Base-by-base conservation (phyloP, 805 yeast species). In the Yarrowia hollandica region DNA sequence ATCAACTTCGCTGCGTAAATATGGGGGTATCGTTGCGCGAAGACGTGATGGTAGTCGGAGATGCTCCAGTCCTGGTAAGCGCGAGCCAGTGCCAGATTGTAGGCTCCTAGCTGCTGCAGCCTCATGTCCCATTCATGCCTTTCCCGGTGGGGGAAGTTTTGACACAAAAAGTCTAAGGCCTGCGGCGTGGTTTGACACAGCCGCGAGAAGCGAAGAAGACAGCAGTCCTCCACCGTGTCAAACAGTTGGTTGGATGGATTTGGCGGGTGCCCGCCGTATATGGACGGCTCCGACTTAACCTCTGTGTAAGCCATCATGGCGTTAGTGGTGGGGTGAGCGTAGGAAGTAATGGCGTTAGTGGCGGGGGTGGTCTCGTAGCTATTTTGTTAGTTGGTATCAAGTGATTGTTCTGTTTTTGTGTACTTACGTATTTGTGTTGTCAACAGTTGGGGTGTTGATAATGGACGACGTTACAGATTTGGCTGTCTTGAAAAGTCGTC, bases 11-110 rank as follows among this genome's bases (percentile, higher is more conserved):
- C 10, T n/a, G 22, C 39, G 34, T 48, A 48, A 15, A 48, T 48
- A 21, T 48, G 39, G 8, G 55, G 55, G 19, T 48, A 30, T 22
- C 39, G 22, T n/a, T 48, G 55, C 11, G 55, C 55, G 22, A 48
- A 48, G 9, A 48, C 55, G 12, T 48, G 55, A 9, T 33, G 55
- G 25, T 48, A 48, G 30, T 48, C 55, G 11, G 28, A 18, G 7
- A 48, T 48, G 14, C 55, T 33, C 55, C 55, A 48, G 30, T 48
- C 55, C 22, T 48, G 30, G 22, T 48, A 48, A n/a, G 54, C 28
- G 2, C 54, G 25, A 6, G 55, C 55, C 30, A 33, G 9, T 0
- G 30, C 28, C 10, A 48, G 30, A 15, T 33, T 33, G 30, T 48
- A 48, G 8, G 39, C 26, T 16, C 55, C 30, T 22, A 48, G n/a